phyloP scores from a whole-genome alignment of 139 green algal species.

The Chlamydomonas schloesseri region DNA sequence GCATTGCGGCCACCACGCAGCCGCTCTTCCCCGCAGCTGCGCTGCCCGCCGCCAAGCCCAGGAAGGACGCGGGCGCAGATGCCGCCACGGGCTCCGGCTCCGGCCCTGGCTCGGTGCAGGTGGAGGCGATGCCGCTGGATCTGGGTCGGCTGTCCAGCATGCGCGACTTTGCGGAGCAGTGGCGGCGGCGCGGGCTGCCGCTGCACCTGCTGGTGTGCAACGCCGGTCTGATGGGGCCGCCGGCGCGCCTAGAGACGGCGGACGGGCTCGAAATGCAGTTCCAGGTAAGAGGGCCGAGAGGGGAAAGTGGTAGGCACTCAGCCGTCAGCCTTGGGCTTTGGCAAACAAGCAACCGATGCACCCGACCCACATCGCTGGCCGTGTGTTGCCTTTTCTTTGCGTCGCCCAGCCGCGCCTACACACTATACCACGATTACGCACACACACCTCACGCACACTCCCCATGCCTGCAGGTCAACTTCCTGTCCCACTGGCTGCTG shows the following conservation, averaged over 20 bases:
- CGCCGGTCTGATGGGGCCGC: constrained; percentile 79
- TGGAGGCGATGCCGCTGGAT: constrained; percentile 7
- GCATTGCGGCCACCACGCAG: neutral
- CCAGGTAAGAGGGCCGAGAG: constrained; percentile 58
- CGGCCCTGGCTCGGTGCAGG: neutral
- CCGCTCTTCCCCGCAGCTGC: constrained; percentile 1
- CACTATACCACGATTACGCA: no score
- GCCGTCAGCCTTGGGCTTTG: no score
- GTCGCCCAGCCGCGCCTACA: no score
- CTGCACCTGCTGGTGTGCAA: constrained; percentile 79
- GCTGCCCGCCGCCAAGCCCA: neutral
- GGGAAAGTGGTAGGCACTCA: no score
- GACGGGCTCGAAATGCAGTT: constrained; percentile 84
- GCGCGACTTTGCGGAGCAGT: constrained; percentile 53
- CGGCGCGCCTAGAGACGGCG: constrained; percentile 45
- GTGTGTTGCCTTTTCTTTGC: no score
- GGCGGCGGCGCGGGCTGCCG: constrained; percentile 39
- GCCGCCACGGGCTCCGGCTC: neutral
- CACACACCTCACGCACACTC: no score
- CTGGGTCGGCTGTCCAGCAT: constrained; percentile 53
- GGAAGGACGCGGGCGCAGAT: constrained; percentile 19
- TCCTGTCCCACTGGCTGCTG: constrained; percentile 73
- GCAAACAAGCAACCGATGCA: no score
- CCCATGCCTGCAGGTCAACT: constrained; percentile 65
- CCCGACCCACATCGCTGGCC: no score